A percentile compares a stretch with the other conserved stretches of the same genome.
Conservation (phyloP, 108 stramenopile species). For the Skeletonema grethae region DNA sequence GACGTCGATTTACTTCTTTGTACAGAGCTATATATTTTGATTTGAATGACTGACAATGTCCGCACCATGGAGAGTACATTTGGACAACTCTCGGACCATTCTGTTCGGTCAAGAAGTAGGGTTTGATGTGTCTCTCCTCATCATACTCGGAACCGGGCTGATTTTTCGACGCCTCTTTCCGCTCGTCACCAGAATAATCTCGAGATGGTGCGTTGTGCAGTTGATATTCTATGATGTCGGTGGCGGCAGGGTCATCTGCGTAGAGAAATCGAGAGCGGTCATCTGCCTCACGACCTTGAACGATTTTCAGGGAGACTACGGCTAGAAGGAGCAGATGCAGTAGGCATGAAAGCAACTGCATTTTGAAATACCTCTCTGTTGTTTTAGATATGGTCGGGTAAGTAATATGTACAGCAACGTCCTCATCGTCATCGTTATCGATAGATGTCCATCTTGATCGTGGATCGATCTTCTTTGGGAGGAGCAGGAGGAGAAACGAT, state of each 20-base stretch:
- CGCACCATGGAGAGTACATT: slow-evolving; percentile 80
- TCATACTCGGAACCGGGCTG: slow-evolving; percentile 38
- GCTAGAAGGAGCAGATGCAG: neutral
- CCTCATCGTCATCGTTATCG: too few relatives aligned
- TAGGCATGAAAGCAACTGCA: neutral
- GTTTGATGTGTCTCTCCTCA: slow-evolving; percentile 41
- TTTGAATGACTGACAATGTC: slow-evolving; percentile 66
- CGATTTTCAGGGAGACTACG: neutral
- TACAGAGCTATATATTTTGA: slow-evolving; percentile 64
- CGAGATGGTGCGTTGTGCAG: slow-evolving; percentile 41
- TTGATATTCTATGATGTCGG: slow-evolving; percentile 44
- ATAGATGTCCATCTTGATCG: too few relatives aligned
- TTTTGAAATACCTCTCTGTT: neutral
- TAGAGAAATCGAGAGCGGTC: slow-evolving; percentile 46
- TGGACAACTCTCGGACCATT: slow-evolving; percentile 68
- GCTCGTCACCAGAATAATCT: slow-evolving; percentile 44
- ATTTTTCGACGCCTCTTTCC: slow-evolving; percentile 15
- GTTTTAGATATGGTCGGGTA: neutral
- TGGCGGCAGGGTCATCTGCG: slow-evolving; percentile 41
- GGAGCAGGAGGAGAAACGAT: too few relatives aligned
- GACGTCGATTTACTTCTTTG: slow-evolving; percentile 41
- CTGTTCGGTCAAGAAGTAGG: slow-evolving; percentile 37
- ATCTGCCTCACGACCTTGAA: slow-evolving; percentile 45
- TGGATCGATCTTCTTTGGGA: too few relatives aligned
- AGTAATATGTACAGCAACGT: too few relatives aligned